A percentile compares a stretch with the other conserved stretches of the same genome.
Conservation (phyloP, 139 green algal species). For the Pleodorina starrii region DNA sequence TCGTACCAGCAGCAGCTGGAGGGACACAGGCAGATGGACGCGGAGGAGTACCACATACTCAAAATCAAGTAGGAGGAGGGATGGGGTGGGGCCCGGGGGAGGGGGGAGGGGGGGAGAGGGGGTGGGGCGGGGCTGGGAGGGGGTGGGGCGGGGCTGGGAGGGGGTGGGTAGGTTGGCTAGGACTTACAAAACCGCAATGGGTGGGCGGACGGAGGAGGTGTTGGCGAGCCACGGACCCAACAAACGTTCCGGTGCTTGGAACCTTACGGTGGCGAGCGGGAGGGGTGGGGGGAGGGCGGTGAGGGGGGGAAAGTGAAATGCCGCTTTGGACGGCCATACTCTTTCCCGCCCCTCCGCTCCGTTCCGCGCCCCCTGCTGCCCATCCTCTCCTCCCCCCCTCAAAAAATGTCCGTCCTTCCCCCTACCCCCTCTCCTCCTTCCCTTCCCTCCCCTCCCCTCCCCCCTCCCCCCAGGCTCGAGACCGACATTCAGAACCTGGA, state of each 20-base stretch:
- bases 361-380: background rate
- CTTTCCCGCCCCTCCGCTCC: background rate
- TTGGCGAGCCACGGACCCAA: too few relatives aligned
- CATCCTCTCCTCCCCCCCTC: too few relatives aligned
- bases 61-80: slow-evolving; percentile 73
- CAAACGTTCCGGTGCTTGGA: too few relatives aligned
- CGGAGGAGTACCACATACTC: slow-evolving; percentile 89
- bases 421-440: background rate
- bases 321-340: background rate
- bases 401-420: background rate
- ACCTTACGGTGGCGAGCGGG: too few relatives aligned
- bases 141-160: too few relatives aligned
- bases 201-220: too few relatives aligned
- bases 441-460: background rate
- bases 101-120: background rate
- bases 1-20: slow-evolving; percentile 66
- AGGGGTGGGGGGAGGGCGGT: background rate
- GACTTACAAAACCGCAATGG: too few relatives aligned
- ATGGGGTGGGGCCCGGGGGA: background rate
- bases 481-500: slow-evolving; percentile 89
- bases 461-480: slow-evolving; percentile 69
- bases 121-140: background rate
- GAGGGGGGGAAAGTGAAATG: too few relatives aligned
- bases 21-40: slow-evolving; percentile 73
- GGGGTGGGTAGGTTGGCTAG: too few relatives aligned